Base-by-base conservation (phyloP, 2,329 filamentous ascomycete species). In the Hirsutella minnesotensis region DNA sequence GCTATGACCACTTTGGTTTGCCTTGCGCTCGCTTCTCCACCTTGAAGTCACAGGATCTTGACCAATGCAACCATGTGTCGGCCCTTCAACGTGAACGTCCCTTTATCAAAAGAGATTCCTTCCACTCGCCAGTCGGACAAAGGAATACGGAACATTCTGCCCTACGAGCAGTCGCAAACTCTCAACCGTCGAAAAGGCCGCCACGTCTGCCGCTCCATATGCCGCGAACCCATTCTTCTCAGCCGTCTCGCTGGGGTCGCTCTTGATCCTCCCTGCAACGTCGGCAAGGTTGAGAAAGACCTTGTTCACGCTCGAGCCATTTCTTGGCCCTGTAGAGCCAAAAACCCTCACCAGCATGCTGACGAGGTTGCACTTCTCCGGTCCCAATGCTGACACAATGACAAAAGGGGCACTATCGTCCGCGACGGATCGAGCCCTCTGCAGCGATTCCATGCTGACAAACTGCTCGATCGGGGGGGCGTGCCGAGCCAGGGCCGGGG, bases 91-190 rank as follows among this genome's bases (percentile, higher is more conserved):
- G 29, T 12, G 9, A 9, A n/a, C 15, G 3, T 18, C 9, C 33
- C 7, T 15, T 18, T 36, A 38, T 54, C 57, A 75, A 49, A 68
- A 74, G 46, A 72, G 60, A 22, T 63, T 65, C 19, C 69, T 61
- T 3, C 73, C 73, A 39, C 70, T 70, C 2, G 86, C 84, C 56
- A 92, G 67, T 39, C 85, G 72, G 35, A 92, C 86, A 66, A 94
- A 94, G 62, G 85, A 88, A 62, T 87, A 90, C 5, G 83, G 84
- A 44, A 92, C 85, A 58, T 92, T 92, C 64, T 92, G 85, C 9
- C 86, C 86, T 10, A 90, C 83, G 20, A 94, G 69, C 46, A 89
- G 61, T 50, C 86, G 71, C 43, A 92, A 63, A 39, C 81, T 90
- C 63, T 92, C 84, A 5, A 90, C 86, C 3, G 84, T 89, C 19